Base-by-base conservation (phyloP, 768 basidiomycete genomes). In the Epithele typhae region DNA sequence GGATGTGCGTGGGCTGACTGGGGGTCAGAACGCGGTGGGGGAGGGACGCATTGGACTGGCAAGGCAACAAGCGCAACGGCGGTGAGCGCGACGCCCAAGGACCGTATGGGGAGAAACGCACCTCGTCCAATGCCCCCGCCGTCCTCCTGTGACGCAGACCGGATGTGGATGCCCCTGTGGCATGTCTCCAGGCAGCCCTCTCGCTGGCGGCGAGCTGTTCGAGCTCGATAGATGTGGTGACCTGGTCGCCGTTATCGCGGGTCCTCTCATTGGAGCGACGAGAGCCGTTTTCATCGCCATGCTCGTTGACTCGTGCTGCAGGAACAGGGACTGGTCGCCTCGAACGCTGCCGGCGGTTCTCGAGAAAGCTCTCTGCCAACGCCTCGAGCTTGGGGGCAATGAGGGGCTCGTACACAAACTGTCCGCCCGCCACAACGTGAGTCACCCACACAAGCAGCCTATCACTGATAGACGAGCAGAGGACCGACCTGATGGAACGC, bases 321-420 rank as follows among this genome's bases (percentile, higher is more conserved):
- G 39, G 39, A 43, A 32, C 27, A 30, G 35, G 52, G 48, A 54
- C 46, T 50, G 46, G 61, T 2, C 58, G 35, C 45, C 64, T 63
- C 46, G 59, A 55, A 35, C 56, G 56, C 18, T 51, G 60, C 37
- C 62, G 53, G 42, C 66, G 62, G 25, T 49, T 49, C 24, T 59
- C 61, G 19, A 66, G 54, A 56, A 62, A 67, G 21, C 57, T 55
- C 55, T 70, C 66, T 1, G 62, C 61, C 64, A 68, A 68, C 41
- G 62, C 66, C 67, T 81, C 82, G 23, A 86, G 37, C 35, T 67
- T 71, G 0, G 82, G 83, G 17, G 81, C 81, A 47, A 86, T 73
- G 48, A 84, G 82, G 9, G 83, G 83, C 51, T 82, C 82, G 47
- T 83, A 85, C 23, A 87, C 75, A 45, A 80, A 79, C 84, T 87